Base-by-base conservation (phyloP, 305 asterid genomes). In the Fraxinus greggii region DNA sequence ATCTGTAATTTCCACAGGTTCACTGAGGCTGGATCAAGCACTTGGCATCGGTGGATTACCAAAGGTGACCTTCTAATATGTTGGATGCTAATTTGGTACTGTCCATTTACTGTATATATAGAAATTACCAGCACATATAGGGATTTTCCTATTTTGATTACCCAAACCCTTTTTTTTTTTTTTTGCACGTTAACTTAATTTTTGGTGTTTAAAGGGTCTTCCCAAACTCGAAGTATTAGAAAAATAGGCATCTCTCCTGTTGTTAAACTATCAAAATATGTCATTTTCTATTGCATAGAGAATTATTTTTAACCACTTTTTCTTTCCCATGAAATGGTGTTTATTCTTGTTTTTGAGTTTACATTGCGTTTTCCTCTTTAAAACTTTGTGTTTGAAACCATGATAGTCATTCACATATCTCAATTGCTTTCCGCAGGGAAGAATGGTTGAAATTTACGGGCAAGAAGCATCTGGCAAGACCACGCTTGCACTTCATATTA, bases 391-490 rank as follows among this genome's bases (percentile, higher is more conserved):
- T n/a, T 80, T 61, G 54, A 13, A 82, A 59, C 21, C 51, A 73
- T 67, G 79, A 73, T 70, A 17, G 40, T 31, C 33, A 32, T 24
- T 86, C 45, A 89, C 77, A 1, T 56, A 72, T 69, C 32, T 77
- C 75, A 33, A 56, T 85, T 88, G 83, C 85, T 84, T 84, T 84
- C 65, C 75, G 80, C 89, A 94, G 98, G 99, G 99, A 83, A 90
- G 98, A 86, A 91, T 94, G 88, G 91, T 96, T 33, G 98, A 96
- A 87, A 88, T 96, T 51, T 94, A 90, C 79, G 98, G 99, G 79
- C 97, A 88, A 82, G 99, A 96, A 90, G 98, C 98, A 82, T 96
- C 98, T 4, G 99, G 99, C 79, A 94, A 96, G 97, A 96, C 98
- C 33, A 94, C 98, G 26, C 95, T 93, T 29, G 98, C 99, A 17